phyloP scores from a whole-genome alignment of 2,329 filamentous ascomycete species.

The Thielaviopsis euricoi region DNA sequence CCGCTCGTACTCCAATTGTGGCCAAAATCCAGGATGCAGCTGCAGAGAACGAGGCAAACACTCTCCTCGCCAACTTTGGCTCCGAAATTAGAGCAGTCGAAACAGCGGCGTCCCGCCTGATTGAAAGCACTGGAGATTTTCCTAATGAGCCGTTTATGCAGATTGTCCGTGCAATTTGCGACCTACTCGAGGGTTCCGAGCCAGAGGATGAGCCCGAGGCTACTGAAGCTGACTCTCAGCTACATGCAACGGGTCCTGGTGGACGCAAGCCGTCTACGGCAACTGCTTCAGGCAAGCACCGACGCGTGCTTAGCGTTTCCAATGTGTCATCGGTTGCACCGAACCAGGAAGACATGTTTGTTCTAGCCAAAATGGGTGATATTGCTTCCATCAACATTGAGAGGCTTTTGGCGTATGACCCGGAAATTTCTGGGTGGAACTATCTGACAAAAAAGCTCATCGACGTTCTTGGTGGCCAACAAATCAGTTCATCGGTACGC shows the following conservation, averaged over 20 bases:
- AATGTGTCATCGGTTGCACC: slow-evolving; percentile 28
- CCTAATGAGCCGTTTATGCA: slow-evolving; percentile 67
- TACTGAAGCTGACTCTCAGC: not conserved
- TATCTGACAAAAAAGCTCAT: slow-evolving; percentile 42
- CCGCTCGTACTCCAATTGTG: slow-evolving; percentile 33
- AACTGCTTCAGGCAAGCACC: slow-evolving; percentile 23
- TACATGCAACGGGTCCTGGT: slow-evolving; percentile 9
- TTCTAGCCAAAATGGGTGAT: slow-evolving; percentile 57
- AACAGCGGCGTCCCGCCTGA: slow-evolving; percentile 65
- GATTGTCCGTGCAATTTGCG: slow-evolving; percentile 59
- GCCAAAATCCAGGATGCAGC: slow-evolving; percentile 27
- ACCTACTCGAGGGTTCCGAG: slow-evolving; percentile 36
- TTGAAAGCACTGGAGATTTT: slow-evolving; percentile 87
- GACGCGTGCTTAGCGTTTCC: slow-evolving; percentile 31
- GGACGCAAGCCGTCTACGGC: slow-evolving; percentile 20
- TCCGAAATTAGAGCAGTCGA: slow-evolving; percentile 79
- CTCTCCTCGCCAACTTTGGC: slow-evolving; percentile 49
- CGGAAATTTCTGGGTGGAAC: slow-evolving; percentile 60
- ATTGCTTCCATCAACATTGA: slow-evolving; percentile 58
- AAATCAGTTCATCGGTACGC: slow-evolving; percentile 35
- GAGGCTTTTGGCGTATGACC: slow-evolving; percentile 51
- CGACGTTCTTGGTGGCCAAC: slow-evolving; percentile 29
- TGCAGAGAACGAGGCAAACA: slow-evolving; percentile 33
- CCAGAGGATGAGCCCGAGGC: slow-evolving; percentile 8
- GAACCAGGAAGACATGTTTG: slow-evolving; percentile 48